These are phyloP conservation scores for Tylopilus microsporus DNA, from an alignment of 1,284 basidiomycete species.

Conservation along the genomic window DNA sequence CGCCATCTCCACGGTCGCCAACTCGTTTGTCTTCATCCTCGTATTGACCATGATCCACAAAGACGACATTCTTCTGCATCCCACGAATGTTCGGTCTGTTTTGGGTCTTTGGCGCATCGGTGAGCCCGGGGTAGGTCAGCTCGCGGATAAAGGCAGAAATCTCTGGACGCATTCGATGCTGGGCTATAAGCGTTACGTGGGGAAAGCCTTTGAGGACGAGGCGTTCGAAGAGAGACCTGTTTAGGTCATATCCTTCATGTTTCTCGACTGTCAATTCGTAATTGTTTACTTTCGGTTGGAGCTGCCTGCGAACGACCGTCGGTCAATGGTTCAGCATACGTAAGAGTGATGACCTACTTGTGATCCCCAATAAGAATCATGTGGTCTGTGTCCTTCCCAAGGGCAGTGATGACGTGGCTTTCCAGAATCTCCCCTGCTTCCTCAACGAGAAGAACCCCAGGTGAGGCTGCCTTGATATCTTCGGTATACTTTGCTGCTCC, in stretches of 20 bases:
- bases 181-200: conserved; percentile 47
- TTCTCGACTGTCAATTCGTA: conserved; percentile 63
- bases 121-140: conserved; percentile 61
- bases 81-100: conserved; percentile 50
- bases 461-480: conserved; percentile 42
- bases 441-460: conserved; percentile 56
- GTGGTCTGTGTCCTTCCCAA: conserved; percentile 43
- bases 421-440: conserved; percentile 45
- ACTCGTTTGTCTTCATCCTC: conserved; percentile 46
- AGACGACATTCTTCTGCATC: conserved; percentile 53
- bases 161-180: conserved; percentile 71
- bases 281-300: conserved; percentile 64
- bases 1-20: conserved; percentile 42
- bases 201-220: conserved; percentile 57
- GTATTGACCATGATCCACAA: conserved; percentile 50
- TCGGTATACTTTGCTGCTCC: conserved; percentile 57
- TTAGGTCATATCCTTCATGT: conserved; percentile 57
- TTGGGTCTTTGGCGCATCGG: conserved; percentile 47
- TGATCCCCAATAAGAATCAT: conserved; percentile 67
- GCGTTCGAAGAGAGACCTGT: conserved; percentile 61
- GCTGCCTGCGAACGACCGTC: conserved; percentile 41
- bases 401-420: conserved; percentile 48
- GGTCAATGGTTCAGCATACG: not conserved
- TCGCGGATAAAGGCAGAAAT: conserved; percentile 56
- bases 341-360: conserved; percentile 40